Conservation (phyloP, 2,329 filamentous ascomycete species). For the Aspergillus proliferans region DNA sequence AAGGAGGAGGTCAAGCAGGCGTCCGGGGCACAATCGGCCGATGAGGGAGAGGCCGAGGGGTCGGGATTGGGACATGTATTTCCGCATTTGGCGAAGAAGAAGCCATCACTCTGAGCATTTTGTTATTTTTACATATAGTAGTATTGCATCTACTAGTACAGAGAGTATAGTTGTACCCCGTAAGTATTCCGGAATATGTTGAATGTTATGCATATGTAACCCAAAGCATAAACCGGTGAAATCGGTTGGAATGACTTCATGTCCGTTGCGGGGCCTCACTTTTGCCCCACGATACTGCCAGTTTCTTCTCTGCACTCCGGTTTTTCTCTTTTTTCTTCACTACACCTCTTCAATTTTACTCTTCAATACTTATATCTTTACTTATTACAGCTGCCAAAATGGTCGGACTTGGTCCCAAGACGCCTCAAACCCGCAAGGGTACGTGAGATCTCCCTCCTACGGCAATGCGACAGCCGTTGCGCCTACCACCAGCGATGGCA, state of each 20-base stretch:
- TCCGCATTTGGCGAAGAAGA: conserved; percentile 25
- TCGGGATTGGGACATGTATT: conserved; percentile 30
- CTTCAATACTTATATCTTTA: not conserved
- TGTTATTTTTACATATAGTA: not conserved
- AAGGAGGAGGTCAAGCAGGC: conserved; percentile 2
- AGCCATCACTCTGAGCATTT: conserved; percentile 1
- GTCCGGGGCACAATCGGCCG: not conserved
- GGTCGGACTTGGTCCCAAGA: conserved; percentile 60
- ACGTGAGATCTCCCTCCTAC: conserved; percentile 33
- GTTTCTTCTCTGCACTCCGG: conserved; percentile 13
- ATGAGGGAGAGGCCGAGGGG: conserved; percentile 3
- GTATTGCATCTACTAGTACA: not conserved
- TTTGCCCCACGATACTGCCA: conserved; percentile 23
- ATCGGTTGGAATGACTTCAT: conserved; percentile 6
- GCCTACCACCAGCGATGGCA: too few relatives aligned
- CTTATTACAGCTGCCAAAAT: conserved; percentile 40
- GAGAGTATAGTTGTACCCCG: not conserved
- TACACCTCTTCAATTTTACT: not conserved
- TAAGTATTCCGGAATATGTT: not conserved
- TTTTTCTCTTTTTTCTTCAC: conserved; percentile 2
- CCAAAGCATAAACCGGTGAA: not conserved
- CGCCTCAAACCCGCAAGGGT: conserved; percentile 67
- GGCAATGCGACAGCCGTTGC: too few relatives aligned
- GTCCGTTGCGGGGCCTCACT: not conserved
- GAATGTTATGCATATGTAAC: not conserved